phyloP scores from a whole-genome alignment of 768 basidiomycete genomes.

The Floccularia luteovirens region DNA sequence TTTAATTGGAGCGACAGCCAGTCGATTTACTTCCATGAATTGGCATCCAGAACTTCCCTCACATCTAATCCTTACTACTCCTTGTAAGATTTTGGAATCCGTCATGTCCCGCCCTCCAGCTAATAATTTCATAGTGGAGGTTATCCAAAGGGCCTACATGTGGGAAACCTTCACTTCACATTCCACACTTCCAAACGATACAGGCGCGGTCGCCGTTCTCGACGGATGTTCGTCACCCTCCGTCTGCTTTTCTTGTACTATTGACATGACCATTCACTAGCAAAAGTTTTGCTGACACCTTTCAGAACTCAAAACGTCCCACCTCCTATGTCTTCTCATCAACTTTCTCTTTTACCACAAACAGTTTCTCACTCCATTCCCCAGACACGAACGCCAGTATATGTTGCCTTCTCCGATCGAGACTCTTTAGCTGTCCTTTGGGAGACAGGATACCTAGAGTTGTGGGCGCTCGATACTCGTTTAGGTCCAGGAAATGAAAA shows the following conservation, averaged over 20 bases:
- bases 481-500: conserved; percentile 49
- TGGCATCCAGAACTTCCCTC: conserved; percentile 88
- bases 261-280: conserved; percentile 27
- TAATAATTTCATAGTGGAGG: conserved; percentile 26
- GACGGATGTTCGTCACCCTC: conserved; percentile 67
- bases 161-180: conserved; percentile 76
- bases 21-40: conserved; percentile 60
- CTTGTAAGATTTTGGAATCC: conserved; percentile 34
- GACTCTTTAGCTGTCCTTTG: conserved; percentile 65
- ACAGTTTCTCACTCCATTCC: conserved; percentile 10
- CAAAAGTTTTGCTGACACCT: conserved; percentile 74
- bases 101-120: neutral
- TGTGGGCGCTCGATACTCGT: conserved; percentile 66
- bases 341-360: conserved; percentile 22
- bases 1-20: conserved; percentile 17
- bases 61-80: conserved; percentile 57
- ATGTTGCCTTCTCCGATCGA: conserved; percentile 53
- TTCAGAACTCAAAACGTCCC: conserved; percentile 93
- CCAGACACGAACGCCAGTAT: conserved; percentile 43
- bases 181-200: conserved; percentile 57
- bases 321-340: conserved; percentile 90
- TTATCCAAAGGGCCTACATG: conserved; percentile 55
- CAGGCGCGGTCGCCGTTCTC: conserved; percentile 81
- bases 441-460: conserved; percentile 57
- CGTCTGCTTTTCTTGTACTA: neutral